Percentiles rank a stretch among this genome's conserved stretches.
Conservation (phyloP, 768 basidiomycete genomes). For the Suillus hirtellus region DNA sequence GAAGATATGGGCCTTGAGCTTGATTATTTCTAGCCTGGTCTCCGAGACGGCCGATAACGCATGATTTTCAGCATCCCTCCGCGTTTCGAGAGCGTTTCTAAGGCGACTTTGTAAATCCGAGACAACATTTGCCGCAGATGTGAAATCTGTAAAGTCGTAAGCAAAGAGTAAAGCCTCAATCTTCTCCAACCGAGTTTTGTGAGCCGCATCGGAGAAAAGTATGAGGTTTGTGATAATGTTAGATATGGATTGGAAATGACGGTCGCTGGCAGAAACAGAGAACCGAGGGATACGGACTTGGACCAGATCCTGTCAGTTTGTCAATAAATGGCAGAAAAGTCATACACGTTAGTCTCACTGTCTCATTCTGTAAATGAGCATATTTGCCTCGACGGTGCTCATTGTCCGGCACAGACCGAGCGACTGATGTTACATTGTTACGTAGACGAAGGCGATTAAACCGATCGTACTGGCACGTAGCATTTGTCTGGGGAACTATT, state of each 20-base stretch:
- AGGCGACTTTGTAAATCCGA: constrained; percentile 72
- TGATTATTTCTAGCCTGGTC: constrained; percentile 58
- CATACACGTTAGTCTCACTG: constrained; percentile 39
- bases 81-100: constrained; percentile 59
- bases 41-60: constrained; percentile 32
- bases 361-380: constrained; percentile 63
- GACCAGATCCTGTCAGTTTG: constrained; percentile 65
- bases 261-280: constrained; percentile 80
- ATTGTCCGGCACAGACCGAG: constrained; percentile 39
- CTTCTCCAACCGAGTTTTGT: constrained; percentile 74
- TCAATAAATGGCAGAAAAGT: constrained; percentile 11
- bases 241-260: constrained; percentile 83
- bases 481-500: constrained; percentile 86
- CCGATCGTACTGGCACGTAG: constrained; percentile 86
- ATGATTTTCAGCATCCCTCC: constrained; percentile 40
- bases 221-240: constrained; percentile 84
- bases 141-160: constrained; percentile 83
- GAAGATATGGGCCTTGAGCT: constrained; percentile 70
- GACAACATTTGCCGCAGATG: constrained; percentile 70
- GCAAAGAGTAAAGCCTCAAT: constrained; percentile 82
- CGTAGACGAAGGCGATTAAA: constrained; percentile 89
- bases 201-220: constrained; percentile 86
- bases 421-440: constrained; percentile 61
- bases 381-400: constrained; percentile 29
- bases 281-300: constrained; percentile 82